phyloP scores from a whole-genome alignment of 495 filamentous ascomycete genomes.

The Aspergillus coremiiformis region DNA sequence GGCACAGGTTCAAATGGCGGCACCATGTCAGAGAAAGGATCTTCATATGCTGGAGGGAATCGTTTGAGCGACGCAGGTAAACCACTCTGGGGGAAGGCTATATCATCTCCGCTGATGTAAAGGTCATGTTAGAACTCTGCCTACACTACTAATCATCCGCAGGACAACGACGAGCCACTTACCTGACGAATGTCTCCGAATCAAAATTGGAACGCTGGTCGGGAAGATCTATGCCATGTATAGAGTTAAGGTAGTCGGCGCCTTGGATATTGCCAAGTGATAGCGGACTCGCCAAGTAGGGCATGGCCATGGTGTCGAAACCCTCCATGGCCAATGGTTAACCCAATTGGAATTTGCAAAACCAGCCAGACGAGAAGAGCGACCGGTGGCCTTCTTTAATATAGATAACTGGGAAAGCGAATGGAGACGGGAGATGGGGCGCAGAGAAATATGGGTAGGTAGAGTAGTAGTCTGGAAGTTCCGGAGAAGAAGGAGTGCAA shows the following conservation, averaged over 20 bases:
- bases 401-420: background rate
- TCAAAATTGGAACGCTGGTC: conserved; percentile 54
- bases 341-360: conserved; percentile 2
- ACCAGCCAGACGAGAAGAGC: background rate
- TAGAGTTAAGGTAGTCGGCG: conserved; percentile 45
- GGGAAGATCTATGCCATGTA: conserved; percentile 48
- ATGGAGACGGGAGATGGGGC: background rate
- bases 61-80: conserved; percentile 30
- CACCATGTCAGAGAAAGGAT: conserved; percentile 53
- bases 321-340: conserved; percentile 47
- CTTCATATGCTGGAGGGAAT: conserved; percentile 54
- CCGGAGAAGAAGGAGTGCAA: background rate
- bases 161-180: conserved; percentile 11
- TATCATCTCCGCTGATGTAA: conserved; percentile 29
- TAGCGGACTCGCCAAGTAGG: conserved; percentile 51
- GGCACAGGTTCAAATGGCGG: conserved; percentile 46
- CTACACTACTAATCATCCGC: background rate
- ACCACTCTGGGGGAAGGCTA: conserved; percentile 32
- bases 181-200: conserved; percentile 54
- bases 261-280: conserved; percentile 45
- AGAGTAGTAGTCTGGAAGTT: background rate
- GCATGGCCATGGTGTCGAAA: conserved; percentile 59
- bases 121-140: conserved; percentile 1
- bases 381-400: background rate
- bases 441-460: conserved; percentile 1